Percentiles rank a stretch among this genome's conserved stretches.
Evolutionary conservation across 2,329 filamentous ascomycete genomes (phyloP).

Genomic region (Penicillium polonicum): DNA sequence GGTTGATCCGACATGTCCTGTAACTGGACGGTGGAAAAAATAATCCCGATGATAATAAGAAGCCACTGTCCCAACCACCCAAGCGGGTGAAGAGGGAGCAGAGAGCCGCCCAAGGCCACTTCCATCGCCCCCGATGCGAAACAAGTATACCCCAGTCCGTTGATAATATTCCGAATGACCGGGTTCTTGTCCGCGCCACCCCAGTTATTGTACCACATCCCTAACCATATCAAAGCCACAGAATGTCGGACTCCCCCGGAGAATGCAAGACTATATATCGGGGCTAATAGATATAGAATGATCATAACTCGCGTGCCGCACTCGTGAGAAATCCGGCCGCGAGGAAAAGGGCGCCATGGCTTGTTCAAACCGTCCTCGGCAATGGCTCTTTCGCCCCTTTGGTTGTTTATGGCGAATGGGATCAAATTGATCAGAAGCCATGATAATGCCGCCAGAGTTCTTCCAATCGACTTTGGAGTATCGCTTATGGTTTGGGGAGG

Average conservation of each 20-base stretch:
- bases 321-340: conserved; percentile 19
- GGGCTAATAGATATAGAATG: background rate
- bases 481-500: background rate
- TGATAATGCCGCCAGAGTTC: background rate
- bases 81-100: background rate
- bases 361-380: conserved; percentile 46
- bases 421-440: conserved; percentile 31
- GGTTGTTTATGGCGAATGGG: conserved; percentile 42
- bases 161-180: conserved; percentile 32
- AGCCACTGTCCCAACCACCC: conserved; percentile 1
- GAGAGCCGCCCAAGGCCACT: conserved; percentile 15
- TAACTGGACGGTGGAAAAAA: conserved; percentile 39
- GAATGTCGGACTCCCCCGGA: conserved; percentile 12
- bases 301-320: conserved; percentile 19
- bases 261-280: background rate
- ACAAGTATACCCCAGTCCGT: conserved; percentile 30
- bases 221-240: conserved; percentile 5
- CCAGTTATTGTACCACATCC: conserved; percentile 21
- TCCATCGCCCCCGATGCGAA: conserved; percentile 31
- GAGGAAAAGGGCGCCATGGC: conserved; percentile 36
- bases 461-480: background rate
- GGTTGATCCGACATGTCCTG: conserved; percentile 41
- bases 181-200: conserved; percentile 29
- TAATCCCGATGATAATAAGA: conserved; percentile 19
- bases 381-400: conserved; percentile 34